Base-by-base conservation (phyloP, 441 rosid species). In the Hura crepitans region DNA sequence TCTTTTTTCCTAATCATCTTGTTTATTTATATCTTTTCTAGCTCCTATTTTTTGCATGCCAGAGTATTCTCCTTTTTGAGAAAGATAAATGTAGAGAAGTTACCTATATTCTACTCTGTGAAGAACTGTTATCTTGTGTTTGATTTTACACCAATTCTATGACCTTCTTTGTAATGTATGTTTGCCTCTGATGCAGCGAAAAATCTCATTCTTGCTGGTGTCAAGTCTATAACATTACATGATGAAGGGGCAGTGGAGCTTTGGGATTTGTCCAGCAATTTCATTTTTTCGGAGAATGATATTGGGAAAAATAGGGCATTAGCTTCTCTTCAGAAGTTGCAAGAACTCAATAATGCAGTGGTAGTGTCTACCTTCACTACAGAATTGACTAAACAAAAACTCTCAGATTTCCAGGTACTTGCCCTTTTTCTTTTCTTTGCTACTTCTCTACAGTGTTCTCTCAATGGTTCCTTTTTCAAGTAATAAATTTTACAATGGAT, bases 201-300 rank as follows among this genome's bases (percentile, higher is more conserved):
- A 82, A 93, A 93, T 75, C 96, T 93, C 45, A 78, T 93, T 73
- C 97, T 93, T 59, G 97, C 97, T 54, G 98, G 98, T 73, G 96
- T 92, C 64, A 92, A 90, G 86, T 92, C 98, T 30, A 89, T 92
- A 69, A 87, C 97, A 20, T 72, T 92, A 82, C 98, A 92, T 53
- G 97, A 92, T 79, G 91, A 90, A 75, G 87, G 84, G 57, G 77
- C 57, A 7, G 92, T 91, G 59, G 96, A 91, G 85, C 71, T 87
- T 69, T 93, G 97, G 98, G 98, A 93, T 78, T 74, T 93, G 72
- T 86, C 92, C 0, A 84, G 97, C 79, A 89, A 87, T 77, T 89
- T 93, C 74, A 66, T 85, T 70, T 90, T 89, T 76, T 77, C 92
- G 8, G 92, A 91, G 83, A 84, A 76, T 74, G 98, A 93, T 78